These are phyloP conservation scores for Peniophora sp. DNA, from an alignment of 1,284 basidiomycete species.

Conservation along the genomic window DNA sequence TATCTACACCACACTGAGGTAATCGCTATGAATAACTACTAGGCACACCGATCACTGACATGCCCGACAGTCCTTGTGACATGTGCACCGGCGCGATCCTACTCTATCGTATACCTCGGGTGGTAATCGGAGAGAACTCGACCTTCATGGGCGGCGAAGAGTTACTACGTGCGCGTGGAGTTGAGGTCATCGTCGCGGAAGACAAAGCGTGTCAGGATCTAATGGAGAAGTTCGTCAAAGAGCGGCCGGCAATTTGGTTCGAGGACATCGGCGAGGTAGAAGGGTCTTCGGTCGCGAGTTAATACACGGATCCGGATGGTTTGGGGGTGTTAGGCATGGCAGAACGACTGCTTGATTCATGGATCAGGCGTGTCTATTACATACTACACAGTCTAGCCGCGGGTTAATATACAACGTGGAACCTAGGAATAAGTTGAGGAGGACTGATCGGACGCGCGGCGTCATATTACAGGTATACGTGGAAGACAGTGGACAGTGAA, in stretches of 20 bases:
- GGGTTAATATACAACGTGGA: not conserved
- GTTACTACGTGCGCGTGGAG: conserved; percentile 36
- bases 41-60: not conserved
- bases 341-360: conserved; percentile 1
- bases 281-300: not conserved
- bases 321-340: too few relatives aligned
- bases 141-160: conserved; percentile 45
- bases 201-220: conserved; percentile 36
- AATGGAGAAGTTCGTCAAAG: conserved; percentile 40
- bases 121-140: conserved; percentile 52
- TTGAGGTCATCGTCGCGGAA: conserved; percentile 44
- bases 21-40: not conserved
- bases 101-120: conserved; percentile 50
- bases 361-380: not conserved
- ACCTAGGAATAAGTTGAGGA: conserved; percentile 5
- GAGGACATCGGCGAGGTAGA: conserved; percentile 45
- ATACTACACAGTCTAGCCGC: not conserved
- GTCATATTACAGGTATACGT: conserved; percentile 6
- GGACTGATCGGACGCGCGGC: conserved; percentile 10
- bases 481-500: conserved; percentile 1
- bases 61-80: conserved; percentile 38
- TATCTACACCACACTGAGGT: conserved; percentile 42
- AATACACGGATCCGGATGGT: too few relatives aligned
- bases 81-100: conserved; percentile 59
- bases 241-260: conserved; percentile 49